These are phyloP conservation scores for Leccinum incarnatum DNA, from an alignment of 768 basidiomycete species.

Conservation along the genomic window DNA sequence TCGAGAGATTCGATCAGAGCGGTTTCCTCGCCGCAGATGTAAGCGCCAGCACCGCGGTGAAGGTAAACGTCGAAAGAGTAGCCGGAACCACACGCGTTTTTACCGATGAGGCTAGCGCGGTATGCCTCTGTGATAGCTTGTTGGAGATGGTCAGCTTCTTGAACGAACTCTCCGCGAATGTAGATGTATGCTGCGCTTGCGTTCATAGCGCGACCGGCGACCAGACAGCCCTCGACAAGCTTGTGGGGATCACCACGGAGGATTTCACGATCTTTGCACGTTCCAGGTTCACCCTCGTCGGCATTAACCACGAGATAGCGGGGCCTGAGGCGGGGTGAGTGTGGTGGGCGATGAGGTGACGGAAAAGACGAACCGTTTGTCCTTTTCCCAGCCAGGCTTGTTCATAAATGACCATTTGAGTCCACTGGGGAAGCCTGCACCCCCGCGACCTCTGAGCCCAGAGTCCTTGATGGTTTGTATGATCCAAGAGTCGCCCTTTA, in stretches of 20 bases:
- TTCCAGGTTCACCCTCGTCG: constrained; percentile 98
- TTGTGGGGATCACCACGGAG: constrained; percentile 98
- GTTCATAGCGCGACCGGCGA: constrained; percentile 97
- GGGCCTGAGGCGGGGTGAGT: constrained; percentile 52
- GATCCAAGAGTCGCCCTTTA: constrained; percentile 96
- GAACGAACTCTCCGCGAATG: constrained; percentile 97
- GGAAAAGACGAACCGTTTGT: constrained; percentile 56
- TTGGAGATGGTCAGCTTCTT: constrained; percentile 91
- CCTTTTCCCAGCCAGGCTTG: constrained; percentile 98
- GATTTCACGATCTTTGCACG: constrained; percentile 99
- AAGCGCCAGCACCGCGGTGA: constrained; percentile 97
- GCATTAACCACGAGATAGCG: constrained; percentile 98
- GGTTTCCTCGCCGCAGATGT: constrained; percentile 99
- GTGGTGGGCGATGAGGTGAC: neutral
- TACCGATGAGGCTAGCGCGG: constrained; percentile 81
- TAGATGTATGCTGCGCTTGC: constrained; percentile 99
- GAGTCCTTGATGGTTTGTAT: constrained; percentile 96
- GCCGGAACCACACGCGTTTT: constrained; percentile 87
- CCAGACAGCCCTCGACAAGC: constrained; percentile 94
- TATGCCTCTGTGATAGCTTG: constrained; percentile 97
- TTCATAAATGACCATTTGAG: constrained; percentile 99
- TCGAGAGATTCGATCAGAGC: constrained; percentile 96
- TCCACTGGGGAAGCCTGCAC: constrained; percentile 95
- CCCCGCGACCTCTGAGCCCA: constrained; percentile 91
- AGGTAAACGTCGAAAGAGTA: constrained; percentile 97